These are phyloP conservation scores for Sugiyamaella novakii DNA, from an alignment of 1,139 yeast genomes.

Conservation along the genomic window DNA sequence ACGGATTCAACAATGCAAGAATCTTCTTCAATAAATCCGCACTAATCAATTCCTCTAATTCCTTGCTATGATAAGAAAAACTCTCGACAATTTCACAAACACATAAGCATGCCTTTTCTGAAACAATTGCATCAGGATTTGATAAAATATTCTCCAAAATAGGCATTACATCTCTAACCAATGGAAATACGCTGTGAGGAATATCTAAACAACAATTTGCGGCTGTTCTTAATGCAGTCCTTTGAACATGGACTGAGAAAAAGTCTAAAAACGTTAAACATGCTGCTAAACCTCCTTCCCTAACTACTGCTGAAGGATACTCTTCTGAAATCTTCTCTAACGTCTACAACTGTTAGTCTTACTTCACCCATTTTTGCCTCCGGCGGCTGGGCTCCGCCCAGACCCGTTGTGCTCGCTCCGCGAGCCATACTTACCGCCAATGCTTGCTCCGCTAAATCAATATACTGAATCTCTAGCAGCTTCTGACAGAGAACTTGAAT, in stretches of 20 bases:
- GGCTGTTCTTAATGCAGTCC: constrained; percentile 76
- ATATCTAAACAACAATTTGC: constrained; percentile 70
- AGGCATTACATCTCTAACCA: constrained; percentile 61
- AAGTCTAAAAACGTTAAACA: constrained; percentile 81
- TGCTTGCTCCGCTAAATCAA: constrained; percentile 92
- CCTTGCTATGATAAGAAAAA: constrained; percentile 50
- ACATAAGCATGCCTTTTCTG: constrained; percentile 69
- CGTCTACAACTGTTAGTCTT: constrained; percentile 34
- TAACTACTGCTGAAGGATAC: constrained; percentile 41
- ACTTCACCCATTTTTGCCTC: too few species aligned
- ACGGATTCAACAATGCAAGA: constrained; percentile 32
- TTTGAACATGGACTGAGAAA: constrained; percentile 85
- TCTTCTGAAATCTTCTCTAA: constrained; percentile 44
- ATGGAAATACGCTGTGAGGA: constrained; percentile 49
- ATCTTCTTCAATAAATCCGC: constrained; percentile 32
- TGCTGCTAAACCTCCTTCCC: constrained; percentile 63
- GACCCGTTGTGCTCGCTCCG: constrained; percentile 7
- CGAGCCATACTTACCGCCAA: constrained; percentile 56
- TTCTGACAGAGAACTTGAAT: constrained; percentile 62
- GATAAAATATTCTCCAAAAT: constrained; percentile 62
- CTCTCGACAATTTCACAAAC: constrained; percentile 63
- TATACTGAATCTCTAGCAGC: constrained; percentile 73
- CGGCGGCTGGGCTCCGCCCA: constrained; percentile 5
- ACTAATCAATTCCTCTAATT: constrained; percentile 51
- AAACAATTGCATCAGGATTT: constrained; percentile 64